Base-by-base conservation (phyloP, 345 rosid genomes). In the Syzygium grande region DNA sequence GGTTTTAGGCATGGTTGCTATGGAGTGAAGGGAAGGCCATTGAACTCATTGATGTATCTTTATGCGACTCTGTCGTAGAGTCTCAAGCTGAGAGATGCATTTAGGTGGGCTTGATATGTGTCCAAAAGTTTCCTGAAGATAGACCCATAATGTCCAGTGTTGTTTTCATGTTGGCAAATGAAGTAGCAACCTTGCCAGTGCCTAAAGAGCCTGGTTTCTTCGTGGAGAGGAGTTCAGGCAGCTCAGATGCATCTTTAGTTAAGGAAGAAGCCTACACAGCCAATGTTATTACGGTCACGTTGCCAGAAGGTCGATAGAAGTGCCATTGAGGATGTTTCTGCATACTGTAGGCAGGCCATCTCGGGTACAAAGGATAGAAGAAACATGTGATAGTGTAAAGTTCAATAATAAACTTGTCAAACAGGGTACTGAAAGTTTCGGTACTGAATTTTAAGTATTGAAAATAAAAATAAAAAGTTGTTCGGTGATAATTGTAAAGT, bases 121-220 rank as follows among this genome's bases (percentile, higher is more conserved):
- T 88, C 22, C 89, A 90, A 87, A 87, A 85, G 84, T 86, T 30
- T 27, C 55, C 90, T 38, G 41, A 38, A 38, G 41, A 38, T 38
- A 38, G 41, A 4, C 41, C 41, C 3, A 38, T 38, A 38, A 38
- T 38, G 41, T 38, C 41, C 3, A 38, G 41, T 38, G 41, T 38
- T 38, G 41, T 38, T 38, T 38, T 38, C 41, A 38, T 38, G 41
- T 38, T 38, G 41, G 41, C 41, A 38, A 38, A 38, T 38, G 41
- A 84, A 85, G 87, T 19, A 86, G 68, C 83, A 34, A 11, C 29
- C 22, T 43, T 89, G 19, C 86, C 88, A 78, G 43, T 59, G 79
- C 89, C 91, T 14, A 86, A 91, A 63, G 88, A 84, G 11, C 91
- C 89, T 9, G 84, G 89, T 6, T 91, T 88, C n/a, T 59, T 85